These are phyloP conservation scores for Arthrinium phaeospermum DNA, from an alignment of 2,329 filamentous ascomycete genomes.

Conservation along the genomic window DNA sequence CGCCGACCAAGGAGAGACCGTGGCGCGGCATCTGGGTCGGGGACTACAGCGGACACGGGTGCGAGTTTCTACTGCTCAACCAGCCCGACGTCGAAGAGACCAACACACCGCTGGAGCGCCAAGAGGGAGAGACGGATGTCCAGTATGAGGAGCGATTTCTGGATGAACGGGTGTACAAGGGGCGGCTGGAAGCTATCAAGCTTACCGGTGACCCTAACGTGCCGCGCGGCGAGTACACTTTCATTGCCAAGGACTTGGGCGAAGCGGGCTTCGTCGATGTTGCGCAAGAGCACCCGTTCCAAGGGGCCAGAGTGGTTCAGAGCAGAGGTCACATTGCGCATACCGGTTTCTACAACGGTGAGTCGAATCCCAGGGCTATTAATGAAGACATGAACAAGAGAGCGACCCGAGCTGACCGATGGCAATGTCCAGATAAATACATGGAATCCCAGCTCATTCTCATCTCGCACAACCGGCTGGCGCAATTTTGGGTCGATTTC, in stretches of 20 bases:
- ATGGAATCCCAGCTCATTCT: constrained; percentile 79
- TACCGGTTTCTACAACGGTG: constrained; percentile 74
- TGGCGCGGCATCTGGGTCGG: constrained; percentile 93
- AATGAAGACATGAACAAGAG: background rate
- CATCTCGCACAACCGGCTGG: constrained; percentile 76
- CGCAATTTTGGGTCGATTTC: constrained; percentile 78
- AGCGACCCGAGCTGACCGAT: constrained; percentile 21
- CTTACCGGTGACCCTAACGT: constrained; percentile 91
- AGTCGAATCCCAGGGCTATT: constrained; percentile 37
- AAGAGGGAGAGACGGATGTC: constrained; percentile 49
- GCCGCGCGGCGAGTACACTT: constrained; percentile 83
- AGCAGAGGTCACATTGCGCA: constrained; percentile 80
- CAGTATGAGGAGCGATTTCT: constrained; percentile 52
- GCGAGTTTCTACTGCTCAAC: constrained; percentile 83
- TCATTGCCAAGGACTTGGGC: constrained; percentile 79
- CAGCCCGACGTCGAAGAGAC: constrained; percentile 68
- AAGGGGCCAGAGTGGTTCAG: constrained; percentile 74
- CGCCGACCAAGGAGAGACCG: constrained; percentile 77
- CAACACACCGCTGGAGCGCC: constrained; percentile 46
- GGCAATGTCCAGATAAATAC: constrained; percentile 65
- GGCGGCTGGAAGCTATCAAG: constrained; percentile 83
- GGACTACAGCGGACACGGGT: constrained; percentile 86
- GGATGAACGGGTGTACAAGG: constrained; percentile 61
- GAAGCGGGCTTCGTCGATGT: constrained; percentile 66
- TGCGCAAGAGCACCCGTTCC: constrained; percentile 71